Evolutionary conservation across 345 rosid genomes (phyloP).

Genomic region (Acer negundo): DNA sequence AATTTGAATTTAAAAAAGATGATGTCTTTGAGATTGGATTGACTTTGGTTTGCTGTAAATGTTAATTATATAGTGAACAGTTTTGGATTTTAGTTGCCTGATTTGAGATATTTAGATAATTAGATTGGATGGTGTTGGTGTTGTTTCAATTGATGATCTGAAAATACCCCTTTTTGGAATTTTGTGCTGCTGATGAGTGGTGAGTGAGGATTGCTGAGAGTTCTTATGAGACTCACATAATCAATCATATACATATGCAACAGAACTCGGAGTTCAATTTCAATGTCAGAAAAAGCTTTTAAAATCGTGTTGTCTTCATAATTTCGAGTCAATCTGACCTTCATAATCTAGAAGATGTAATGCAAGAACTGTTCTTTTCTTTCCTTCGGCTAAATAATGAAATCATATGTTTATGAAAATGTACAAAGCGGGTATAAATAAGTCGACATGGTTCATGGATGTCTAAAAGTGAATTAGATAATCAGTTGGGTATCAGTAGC

Average conservation of each 20-base stretch:
- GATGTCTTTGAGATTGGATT: neutral
- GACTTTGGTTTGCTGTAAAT: conserved; percentile 8
- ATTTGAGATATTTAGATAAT: neutral
- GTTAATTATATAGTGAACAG: neutral
- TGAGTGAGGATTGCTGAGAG: neutral
- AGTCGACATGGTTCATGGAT: neutral
- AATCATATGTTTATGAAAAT: neutral
- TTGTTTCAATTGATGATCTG: conserved; percentile 4
- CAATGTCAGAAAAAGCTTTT: neutral
- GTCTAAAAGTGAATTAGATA: neutral
- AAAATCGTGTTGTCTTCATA: neutral
- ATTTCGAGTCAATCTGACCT: neutral
- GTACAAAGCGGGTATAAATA: neutral
- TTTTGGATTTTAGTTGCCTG: neutral
- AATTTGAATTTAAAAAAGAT: neutral
- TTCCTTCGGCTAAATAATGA: neutral
- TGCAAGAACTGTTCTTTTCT: neutral
- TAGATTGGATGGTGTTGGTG: neutral
- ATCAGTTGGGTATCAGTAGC: neutral
- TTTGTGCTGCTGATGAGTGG: neutral
- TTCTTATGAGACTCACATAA: neutral
- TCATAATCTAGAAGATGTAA: neutral
- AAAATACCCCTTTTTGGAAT: neutral
- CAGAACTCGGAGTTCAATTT: neutral
- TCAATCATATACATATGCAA: too few relatives aligned